Percentiles rank a stretch among this genome's conserved stretches.
phyloP scores from a whole-genome alignment of 2,329 filamentous ascomycete species.

The Aspergillus spinulosporus region DNA sequence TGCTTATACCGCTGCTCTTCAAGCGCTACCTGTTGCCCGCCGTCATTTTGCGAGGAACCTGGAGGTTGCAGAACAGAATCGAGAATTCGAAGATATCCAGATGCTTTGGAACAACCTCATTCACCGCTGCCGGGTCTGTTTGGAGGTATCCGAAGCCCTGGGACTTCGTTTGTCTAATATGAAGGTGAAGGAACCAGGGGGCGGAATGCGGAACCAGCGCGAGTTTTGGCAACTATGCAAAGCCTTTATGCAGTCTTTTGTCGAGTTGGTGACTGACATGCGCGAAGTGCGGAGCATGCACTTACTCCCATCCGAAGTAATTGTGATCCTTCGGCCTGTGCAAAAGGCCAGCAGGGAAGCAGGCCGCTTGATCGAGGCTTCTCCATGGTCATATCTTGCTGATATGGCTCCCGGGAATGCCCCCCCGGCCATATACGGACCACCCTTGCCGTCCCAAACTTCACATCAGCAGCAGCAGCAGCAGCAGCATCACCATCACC shows the following conservation, averaged over 20 bases:
- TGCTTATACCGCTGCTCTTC: conserved; percentile 71
- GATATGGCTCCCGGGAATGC: conserved; percentile 39
- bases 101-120: conserved; percentile 71
- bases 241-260: conserved; percentile 51
- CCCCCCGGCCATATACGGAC: conserved; percentile 36
- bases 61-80: conserved; percentile 62
- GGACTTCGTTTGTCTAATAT: conserved; percentile 73
- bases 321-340: conserved; percentile 72
- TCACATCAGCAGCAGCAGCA: conserved; percentile 32
- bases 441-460: conserved; percentile 35
- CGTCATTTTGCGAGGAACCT: conserved; percentile 66
- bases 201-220: conserved; percentile 60
- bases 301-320: conserved; percentile 64
- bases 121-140: conserved; percentile 67
- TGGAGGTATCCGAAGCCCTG: conserved; percentile 72
- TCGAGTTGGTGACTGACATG: conserved; percentile 50
- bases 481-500: conserved; percentile 32
- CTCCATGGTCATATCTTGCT: conserved; percentile 61
- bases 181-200: conserved; percentile 79
- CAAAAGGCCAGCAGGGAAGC: conserved; percentile 83
- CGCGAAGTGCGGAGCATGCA: conserved; percentile 49
- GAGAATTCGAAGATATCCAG: conserved; percentile 60
- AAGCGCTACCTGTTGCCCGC: conserved; percentile 69
- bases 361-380: conserved; percentile 67
- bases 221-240: conserved; percentile 72